phyloP scores from a whole-genome alignment of 148 eudicot genomes.

The Silene conica region DNA sequence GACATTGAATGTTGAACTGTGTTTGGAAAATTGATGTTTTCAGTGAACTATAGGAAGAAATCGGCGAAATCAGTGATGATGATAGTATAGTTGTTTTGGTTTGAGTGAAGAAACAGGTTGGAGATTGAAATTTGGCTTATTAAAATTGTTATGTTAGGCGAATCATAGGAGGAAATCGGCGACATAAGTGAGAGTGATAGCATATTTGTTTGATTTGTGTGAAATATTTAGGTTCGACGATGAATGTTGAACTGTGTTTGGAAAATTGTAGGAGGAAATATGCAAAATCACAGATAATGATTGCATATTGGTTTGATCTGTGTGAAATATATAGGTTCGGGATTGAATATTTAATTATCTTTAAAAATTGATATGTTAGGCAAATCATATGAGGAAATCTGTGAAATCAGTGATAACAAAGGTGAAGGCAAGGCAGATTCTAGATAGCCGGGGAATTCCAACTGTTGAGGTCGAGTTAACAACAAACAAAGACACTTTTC shows the following conservation, averaged over 20 bases:
- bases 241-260: background rate
- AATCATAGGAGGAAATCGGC: background rate
- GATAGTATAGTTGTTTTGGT: background rate
- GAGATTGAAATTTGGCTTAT: background rate
- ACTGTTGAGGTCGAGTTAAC: constrained; percentile 86
- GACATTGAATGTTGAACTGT: background rate
- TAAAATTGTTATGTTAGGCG: background rate
- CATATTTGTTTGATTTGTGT: background rate
- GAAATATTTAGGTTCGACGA: background rate
- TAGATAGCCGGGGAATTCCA: constrained; percentile 96
- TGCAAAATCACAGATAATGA: background rate
- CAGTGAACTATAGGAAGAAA: background rate
- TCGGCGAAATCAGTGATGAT: background rate
- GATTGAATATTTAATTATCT: background rate
- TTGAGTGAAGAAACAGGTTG: background rate
- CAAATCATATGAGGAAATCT: constrained; percentile 93
- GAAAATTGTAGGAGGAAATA: background rate
- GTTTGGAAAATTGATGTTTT: background rate
- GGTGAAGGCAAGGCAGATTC: constrained; percentile 87
- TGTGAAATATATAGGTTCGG: background rate
- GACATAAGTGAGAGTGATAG: background rate
- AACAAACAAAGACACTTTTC: constrained; percentile 88
- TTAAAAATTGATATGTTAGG: constrained; percentile 27
- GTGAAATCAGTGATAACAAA: constrained; percentile 88
- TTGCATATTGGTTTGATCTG: background rate